A percentile compares a stretch with the other conserved stretches of the same genome.
Conservation (phyloP, 164 flowering plant species). For the Protea cynaroides region DNA sequence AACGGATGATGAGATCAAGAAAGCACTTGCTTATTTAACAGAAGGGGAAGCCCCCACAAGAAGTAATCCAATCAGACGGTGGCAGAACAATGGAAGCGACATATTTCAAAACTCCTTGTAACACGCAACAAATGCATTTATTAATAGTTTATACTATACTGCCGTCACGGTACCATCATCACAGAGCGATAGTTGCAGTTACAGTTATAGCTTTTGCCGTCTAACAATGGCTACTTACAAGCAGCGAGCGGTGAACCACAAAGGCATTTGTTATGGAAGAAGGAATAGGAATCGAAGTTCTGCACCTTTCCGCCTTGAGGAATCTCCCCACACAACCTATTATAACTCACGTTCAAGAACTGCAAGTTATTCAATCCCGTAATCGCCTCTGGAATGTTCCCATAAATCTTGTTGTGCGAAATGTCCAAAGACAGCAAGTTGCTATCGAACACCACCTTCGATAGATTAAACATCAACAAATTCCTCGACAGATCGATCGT, state of each 20-base stretch:
- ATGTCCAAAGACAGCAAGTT: conserved; percentile 35
- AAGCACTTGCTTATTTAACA: too few species aligned
- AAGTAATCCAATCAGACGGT: too few species aligned
- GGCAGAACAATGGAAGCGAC: too few species aligned
- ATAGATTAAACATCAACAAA: conserved; percentile 45
- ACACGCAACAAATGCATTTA: too few species aligned
- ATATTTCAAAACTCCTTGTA: too few species aligned
- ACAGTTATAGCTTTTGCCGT: too few species aligned
- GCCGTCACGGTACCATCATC: too few species aligned
- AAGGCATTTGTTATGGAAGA: conserved; percentile 11
- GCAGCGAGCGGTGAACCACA: conserved; percentile 9
- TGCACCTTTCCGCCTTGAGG: conserved; percentile 24
- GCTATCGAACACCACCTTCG: conserved; percentile 37
- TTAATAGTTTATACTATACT: too few species aligned
- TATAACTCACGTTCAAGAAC: conserved; percentile 31
- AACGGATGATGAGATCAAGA: too few species aligned
- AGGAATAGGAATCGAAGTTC: conserved; percentile 9
- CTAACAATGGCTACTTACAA: neutral
- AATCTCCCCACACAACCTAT: conserved; percentile 30
- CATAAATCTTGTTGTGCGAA: conserved; percentile 45
- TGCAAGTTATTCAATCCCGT: conserved; percentile 15
- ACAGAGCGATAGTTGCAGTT: too few species aligned
- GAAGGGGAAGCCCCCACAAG: too few species aligned
- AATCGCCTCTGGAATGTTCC: conserved; percentile 33
- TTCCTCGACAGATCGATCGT: conserved; percentile 44